Percentiles rank a stretch among this genome's conserved stretches.
Evolutionary conservation across 345 rosid species (phyloP).

Genomic region (Garcia nutans): DNA sequence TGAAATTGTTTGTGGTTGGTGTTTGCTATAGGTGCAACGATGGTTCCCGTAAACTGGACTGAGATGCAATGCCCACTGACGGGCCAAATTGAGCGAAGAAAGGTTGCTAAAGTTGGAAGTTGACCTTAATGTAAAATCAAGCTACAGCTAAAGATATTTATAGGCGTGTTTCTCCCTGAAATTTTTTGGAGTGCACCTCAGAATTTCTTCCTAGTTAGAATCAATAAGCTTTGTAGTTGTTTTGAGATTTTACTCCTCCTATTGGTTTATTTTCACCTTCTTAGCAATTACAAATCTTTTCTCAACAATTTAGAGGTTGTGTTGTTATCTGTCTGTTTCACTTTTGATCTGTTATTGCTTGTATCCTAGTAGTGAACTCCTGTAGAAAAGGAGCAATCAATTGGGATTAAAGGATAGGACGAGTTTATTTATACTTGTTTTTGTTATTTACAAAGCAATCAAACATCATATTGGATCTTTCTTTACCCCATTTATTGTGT

Average conservation of each 20-base stretch:
- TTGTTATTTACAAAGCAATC: background rate
- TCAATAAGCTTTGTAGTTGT: background rate
- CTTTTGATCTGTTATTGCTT: too few species aligned
- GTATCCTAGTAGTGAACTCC: background rate
- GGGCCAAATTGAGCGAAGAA: constrained; percentile 75
- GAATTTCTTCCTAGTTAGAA: background rate
- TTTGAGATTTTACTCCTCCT: background rate
- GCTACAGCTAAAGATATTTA: background rate
- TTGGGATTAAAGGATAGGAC: too few species aligned
- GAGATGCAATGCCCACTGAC: constrained; percentile 95
- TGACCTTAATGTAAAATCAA: constrained; percentile 23
- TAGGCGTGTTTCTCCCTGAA: background rate
- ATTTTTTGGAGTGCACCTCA: constrained; percentile 3
- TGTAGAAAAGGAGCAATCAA: background rate
- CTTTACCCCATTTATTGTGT: background rate
- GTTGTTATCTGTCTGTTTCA: background rate
- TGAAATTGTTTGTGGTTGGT: background rate
- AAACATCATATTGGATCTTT: background rate
- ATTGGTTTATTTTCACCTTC: background rate
- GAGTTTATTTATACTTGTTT: background rate
- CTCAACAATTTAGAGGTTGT: background rate
- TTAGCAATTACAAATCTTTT: background rate
- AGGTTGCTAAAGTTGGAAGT: constrained; percentile 78
- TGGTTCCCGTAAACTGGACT: constrained; percentile 94
- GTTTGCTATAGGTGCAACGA: constrained; percentile 58